Evolutionary conservation across 2,329 filamentous ascomycete species (phyloP), one percentile per base, ranked within the genome.

Genomic region (Sporothrix inflata): DNA sequence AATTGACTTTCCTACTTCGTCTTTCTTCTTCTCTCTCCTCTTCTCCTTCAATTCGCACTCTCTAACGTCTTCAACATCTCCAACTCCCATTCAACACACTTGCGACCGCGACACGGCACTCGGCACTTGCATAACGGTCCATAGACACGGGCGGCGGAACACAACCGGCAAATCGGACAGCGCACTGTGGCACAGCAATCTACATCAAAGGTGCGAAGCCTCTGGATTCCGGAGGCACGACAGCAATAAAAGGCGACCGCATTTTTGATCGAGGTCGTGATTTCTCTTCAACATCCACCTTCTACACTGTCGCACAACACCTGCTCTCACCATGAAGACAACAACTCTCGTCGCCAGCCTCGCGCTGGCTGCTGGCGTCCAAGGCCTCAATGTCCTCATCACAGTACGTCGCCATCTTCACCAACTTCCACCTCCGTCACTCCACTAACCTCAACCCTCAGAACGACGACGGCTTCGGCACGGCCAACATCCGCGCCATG

Each of bases 381-480:
- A 55, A 2, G 73, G 69, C 60, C 60, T 73, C 70, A 73, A 74
- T 49, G 57, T 74, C 38, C 69, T 74, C 21, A 73, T 74, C 38
- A 73, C 73, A 3, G 73, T 74, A 19, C 3, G 69, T 38, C 7
- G n/a, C 27, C 5, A 12, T 12, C 11, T 38, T 47, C 45, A 5
- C 40, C 12, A 1, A 4, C 16, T 7, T 1, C 3, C 5, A n/a
- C n/a, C n/a, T n/a, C n/a, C n/a, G n/a, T n/a, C n/a, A n/a, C n/a
- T n/a, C n/a, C n/a, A n/a, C n/a, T n/a, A n/a, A n/a, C n/a, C n/a
- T 21, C n/a, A 9, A 2, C 21, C 38, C 57, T 14, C 42, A 66
- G 63, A 81, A 80, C 68, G 81, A 83, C 70, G 82, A 84, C 74
- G 81, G 82, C 42, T 84, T 83, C 71, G 82, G 79, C 21, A 78